Base-by-base conservation (phyloP, 2,329 filamentous ascomycete genomes). In the Colletotrichum magnum region DNA sequence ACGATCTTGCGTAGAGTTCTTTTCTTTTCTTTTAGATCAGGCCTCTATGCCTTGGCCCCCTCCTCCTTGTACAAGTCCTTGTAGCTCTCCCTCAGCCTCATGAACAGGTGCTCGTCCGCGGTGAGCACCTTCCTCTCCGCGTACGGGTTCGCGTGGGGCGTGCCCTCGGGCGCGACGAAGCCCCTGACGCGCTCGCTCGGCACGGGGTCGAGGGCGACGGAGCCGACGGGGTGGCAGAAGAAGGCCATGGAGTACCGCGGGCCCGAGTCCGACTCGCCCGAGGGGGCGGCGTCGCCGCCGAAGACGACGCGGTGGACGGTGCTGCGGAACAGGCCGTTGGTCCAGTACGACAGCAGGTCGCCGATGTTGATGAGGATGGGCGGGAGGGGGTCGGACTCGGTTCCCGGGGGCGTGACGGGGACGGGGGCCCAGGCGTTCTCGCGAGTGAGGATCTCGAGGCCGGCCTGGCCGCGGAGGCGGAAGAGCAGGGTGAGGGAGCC, bases 261-360 rank as follows among this genome's bases (percentile, higher is more conserved):
- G 28, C 85, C 86, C 0, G 76, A 74, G 39, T 81, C 85, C 4
- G 79, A 81, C 77, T 88, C 87, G n/a, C 83, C 85, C 2, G 77
- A 36, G 32, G 32, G 70, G 16, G 54, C 51, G 48, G 36, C 59
- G 15, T 56, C 64, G 5, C 68, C 68, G 15, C 72, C 75, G 72
- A 97, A 96, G 0, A 95, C 90, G 36, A 98, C 96, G 12, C 95
- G 86, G 77, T 98, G 96, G 6, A 98, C 89, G 0, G 95, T 98
- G 74, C 92, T 94, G 74, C 94, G 92, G 71, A 98, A 86, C 54
- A 98, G 81, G 0, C 95, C 94, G 72, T 93, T 92, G 1, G 96
- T 98, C 95, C 95, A 98, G 79, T 97, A 96, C 41, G 90, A 92
- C 70, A 92, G 82, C 77, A 92, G 76, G 78, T 91, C 83, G 80